phyloP scores from a whole-genome alignment of 2,329 filamentous ascomycete species.

The Trichocomaceae sp. region DNA sequence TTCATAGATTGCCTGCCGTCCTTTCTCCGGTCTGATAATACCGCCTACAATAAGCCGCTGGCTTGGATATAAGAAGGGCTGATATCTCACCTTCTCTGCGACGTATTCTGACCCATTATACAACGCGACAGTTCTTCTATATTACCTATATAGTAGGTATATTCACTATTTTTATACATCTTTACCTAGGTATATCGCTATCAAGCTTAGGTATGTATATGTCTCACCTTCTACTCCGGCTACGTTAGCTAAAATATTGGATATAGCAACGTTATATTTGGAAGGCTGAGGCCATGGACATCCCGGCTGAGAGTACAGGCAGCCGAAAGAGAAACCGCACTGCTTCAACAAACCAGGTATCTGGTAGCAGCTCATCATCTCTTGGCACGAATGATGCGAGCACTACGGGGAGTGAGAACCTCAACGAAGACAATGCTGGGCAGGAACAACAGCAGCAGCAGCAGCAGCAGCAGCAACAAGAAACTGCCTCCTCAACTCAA shows the following conservation, averaged over 20 bases:
- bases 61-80: not conserved
- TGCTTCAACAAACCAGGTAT: not conserved
- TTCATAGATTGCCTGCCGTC: not conserved
- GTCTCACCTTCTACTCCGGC: not conserved
- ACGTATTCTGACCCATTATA: not conserved
- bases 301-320: not conserved
- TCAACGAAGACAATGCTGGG: not conserved
- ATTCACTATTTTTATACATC: not conserved
- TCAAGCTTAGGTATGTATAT: not conserved
- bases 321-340: not conserved
- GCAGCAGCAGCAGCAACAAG: not conserved
- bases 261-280: not conserved
- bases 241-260: not conserved
- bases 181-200: not conserved
- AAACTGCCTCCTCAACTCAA: not conserved
- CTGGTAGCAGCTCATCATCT: not conserved
- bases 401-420: not conserved
- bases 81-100: not conserved
- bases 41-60: not conserved
- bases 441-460: not conserved
- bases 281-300: not conserved
- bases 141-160: not conserved
- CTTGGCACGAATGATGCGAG: not conserved
- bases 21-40: not conserved
- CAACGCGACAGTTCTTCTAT: not conserved